These are phyloP conservation scores for Plasmodium coatneyi DNA, from an alignment of 169 alveolate genomes.

Conservation along the genomic window DNA sequence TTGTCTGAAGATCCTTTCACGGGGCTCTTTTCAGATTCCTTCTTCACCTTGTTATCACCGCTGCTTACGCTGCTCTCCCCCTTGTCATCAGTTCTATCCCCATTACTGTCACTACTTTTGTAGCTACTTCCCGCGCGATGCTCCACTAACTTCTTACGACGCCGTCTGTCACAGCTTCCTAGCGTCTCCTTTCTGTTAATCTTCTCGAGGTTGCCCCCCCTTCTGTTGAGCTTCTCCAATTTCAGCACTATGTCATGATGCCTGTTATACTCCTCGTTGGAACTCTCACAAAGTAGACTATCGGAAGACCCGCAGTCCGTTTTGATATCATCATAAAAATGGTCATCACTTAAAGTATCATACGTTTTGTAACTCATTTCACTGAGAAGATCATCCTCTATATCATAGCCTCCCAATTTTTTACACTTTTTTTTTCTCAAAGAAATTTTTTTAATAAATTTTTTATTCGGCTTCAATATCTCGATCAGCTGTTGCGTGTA, in stretches of 20 bases:
- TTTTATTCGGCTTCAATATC: constrained; percentile 58
- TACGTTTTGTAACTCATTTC: constrained; percentile 47
- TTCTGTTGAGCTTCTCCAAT: constrained; percentile 19
- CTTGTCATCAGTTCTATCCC: background rate
- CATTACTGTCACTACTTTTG: background rate
- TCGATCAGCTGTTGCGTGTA: constrained; percentile 72
- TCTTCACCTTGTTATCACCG: background rate
- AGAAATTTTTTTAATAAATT: constrained; percentile 28
- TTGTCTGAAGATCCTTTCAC: background rate
- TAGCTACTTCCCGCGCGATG: background rate
- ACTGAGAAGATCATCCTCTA: constrained; percentile 8
- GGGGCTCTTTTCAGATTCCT: background rate
- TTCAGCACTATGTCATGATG: background rate
- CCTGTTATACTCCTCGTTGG: constrained; percentile 34
- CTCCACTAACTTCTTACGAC: background rate
- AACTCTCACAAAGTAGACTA: constrained; percentile 64
- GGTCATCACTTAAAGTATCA: constrained; percentile 65
- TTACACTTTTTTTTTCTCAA: constrained; percentile 27
- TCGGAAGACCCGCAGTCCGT: constrained; percentile 61
- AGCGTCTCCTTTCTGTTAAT: background rate
- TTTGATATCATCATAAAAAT: constrained; percentile 50
- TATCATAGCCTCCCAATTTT: background rate
- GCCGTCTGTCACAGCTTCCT: background rate
- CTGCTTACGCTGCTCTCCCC: background rate
- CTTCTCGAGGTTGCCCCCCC: background rate